A percentile compares a stretch with the other conserved stretches of the same genome.
Conservation (phyloP, 2,329 filamentous ascomycete species). For the Bertia moriformis region DNA sequence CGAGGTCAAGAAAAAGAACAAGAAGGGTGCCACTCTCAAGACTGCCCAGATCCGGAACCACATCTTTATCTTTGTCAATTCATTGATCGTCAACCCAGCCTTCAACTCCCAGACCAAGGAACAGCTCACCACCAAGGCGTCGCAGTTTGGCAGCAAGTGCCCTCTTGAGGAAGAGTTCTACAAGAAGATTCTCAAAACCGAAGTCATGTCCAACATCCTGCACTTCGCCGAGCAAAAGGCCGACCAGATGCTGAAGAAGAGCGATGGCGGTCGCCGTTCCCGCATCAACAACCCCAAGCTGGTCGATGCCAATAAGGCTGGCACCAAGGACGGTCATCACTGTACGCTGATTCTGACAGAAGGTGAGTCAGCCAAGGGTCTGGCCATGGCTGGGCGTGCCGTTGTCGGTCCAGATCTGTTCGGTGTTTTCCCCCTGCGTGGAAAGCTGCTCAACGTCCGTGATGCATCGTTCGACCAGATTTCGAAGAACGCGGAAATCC, state of each 20-base stretch:
- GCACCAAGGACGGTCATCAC: slow-evolving; percentile 75
- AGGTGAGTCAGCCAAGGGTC: slow-evolving; percentile 94
- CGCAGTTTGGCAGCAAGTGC: slow-evolving; percentile 85
- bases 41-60: slow-evolving; percentile 85
- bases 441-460: slow-evolving; percentile 93
- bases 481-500: slow-evolving; percentile 89
- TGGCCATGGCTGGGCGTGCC: slow-evolving; percentile 84
- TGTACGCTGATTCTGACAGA: slow-evolving; percentile 95
- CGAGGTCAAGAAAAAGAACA: slow-evolving; percentile 75
- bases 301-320: slow-evolving; percentile 92
- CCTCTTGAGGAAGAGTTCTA: slow-evolving; percentile 70
- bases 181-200: slow-evolving; percentile 75
- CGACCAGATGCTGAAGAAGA: slow-evolving; percentile 87
- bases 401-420: slow-evolving; percentile 87
- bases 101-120: slow-evolving; percentile 98
- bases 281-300: slow-evolving; percentile 96
- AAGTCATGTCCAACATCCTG: slow-evolving; percentile 85
- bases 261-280: slow-evolving; percentile 75
- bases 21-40: slow-evolving; percentile 82
- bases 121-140: slow-evolving; percentile 80
- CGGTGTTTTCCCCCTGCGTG: slow-evolving; percentile 89
- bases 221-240: slow-evolving; percentile 91
- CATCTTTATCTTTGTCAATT: slow-evolving; percentile 96
- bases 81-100: slow-evolving; percentile 78
- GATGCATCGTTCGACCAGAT: slow-evolving; percentile 93